Conservation (phyloP, 495 filamentous ascomycete species). For the Daldinia grandis region DNA sequence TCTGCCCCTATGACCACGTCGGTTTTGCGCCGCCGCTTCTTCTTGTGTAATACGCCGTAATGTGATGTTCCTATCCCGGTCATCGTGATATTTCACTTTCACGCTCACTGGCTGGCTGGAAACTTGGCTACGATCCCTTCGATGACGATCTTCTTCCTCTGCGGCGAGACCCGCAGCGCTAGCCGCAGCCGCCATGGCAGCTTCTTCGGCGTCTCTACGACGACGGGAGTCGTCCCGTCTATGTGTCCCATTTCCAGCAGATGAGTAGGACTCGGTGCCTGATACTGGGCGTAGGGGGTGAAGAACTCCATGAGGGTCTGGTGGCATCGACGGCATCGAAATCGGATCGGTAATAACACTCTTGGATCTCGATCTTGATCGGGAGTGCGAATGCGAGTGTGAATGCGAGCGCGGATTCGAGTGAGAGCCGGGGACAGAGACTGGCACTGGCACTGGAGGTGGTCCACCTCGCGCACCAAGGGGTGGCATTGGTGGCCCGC, state of each 20-base stretch:
- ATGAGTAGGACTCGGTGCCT: constrained; percentile 65
- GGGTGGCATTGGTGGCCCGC: constrained; percentile 52
- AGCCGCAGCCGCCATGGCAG: constrained; percentile 58
- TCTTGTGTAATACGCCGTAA: constrained; percentile 81
- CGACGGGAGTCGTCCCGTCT: constrained; percentile 52
- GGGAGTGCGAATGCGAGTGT: constrained; percentile 36
- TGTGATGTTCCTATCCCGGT: constrained; percentile 78
- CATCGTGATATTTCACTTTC: constrained; percentile 81
- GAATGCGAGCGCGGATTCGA: constrained; percentile 38
- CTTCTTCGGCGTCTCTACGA: constrained; percentile 55
- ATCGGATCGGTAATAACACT: constrained; percentile 47
- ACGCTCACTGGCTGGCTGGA: constrained; percentile 74
- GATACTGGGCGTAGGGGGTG: constrained; percentile 68
- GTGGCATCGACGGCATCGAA: constrained; percentile 59
- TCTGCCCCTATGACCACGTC: constrained; percentile 47
- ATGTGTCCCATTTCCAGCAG: constrained; percentile 58
- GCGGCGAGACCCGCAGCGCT: constrained; percentile 52
- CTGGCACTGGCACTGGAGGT: constrained; percentile 49
- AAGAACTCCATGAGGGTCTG: constrained; percentile 65
- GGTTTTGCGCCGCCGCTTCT: constrained; percentile 68
- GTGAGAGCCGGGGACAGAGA: constrained; percentile 17
- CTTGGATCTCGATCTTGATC: constrained; percentile 46
- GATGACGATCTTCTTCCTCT: constrained; percentile 53
- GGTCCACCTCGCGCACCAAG: constrained; percentile 53
- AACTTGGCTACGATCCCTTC: constrained; percentile 49